Percentiles rank a stretch among this genome's conserved stretches.
These are phyloP conservation scores for Alternaria dauci DNA, from an alignment of 2,329 filamentous ascomycete species.

Conservation along the genomic window DNA sequence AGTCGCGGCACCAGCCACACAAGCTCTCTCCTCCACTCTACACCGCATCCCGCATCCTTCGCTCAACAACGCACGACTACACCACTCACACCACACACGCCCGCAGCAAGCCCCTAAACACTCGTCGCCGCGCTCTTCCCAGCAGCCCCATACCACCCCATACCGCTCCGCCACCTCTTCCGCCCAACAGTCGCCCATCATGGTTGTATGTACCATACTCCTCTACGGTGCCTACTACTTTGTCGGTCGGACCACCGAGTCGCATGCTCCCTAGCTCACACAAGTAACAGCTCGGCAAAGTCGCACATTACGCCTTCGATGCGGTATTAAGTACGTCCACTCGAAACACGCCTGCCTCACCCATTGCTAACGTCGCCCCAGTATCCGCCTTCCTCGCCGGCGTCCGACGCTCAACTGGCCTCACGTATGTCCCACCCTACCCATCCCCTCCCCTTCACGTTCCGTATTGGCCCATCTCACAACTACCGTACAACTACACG, in stretches of 20 bases:
- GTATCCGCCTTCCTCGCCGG: conserved; percentile 96
- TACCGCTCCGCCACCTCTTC: conserved; percentile 7
- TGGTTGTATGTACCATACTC: conserved; percentile 49
- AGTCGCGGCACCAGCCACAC: conserved; percentile 37
- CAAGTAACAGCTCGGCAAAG: conserved; percentile 83
- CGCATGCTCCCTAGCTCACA: conserved; percentile 59
- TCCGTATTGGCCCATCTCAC: conserved; percentile 1
- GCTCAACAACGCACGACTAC: conserved; percentile 16
- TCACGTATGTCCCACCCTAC: conserved; percentile 76
- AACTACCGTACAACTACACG: conserved; percentile 7
- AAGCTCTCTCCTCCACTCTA: conserved; percentile 21
- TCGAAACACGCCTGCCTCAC: conserved; percentile 2
- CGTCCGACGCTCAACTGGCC: conserved; percentile 94
- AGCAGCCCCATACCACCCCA: conserved; percentile 10
- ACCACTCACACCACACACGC: conserved; percentile 17
- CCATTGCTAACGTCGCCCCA: conserved; percentile 50
- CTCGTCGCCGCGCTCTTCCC: conserved; percentile 12
- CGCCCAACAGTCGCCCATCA: conserved; percentile 26
- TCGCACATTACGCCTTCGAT: conserved; percentile 96
- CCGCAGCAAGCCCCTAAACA: conserved; percentile 1
- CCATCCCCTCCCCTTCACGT: background rate
- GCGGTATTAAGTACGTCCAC: conserved; percentile 79
- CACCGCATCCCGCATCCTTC: conserved; percentile 32
- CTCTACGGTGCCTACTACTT: conserved; percentile 4
- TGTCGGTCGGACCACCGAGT: conserved; percentile 24